Evolutionary conservation across 352 stramenopile species (phyloP).

Genomic region (Globisporangium irregulare): DNA sequence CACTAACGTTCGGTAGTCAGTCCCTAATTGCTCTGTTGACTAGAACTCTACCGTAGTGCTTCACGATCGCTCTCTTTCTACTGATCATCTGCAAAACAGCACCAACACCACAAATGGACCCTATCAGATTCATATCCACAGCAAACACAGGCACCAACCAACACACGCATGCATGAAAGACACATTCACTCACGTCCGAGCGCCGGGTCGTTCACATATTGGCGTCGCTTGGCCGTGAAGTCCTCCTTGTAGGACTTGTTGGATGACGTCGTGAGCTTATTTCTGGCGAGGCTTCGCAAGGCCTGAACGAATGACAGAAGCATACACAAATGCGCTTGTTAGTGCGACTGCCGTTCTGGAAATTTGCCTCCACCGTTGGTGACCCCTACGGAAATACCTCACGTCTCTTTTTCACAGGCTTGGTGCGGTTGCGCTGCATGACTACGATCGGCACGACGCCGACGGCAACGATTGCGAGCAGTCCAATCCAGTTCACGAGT

Average conservation of each 20-base stretch:
- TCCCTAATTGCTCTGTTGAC: background rate
- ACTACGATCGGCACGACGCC: conserved; percentile 61
- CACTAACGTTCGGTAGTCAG: background rate
- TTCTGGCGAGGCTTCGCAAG: conserved; percentile 71
- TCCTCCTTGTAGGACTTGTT: conserved; percentile 41
- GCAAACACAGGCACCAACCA: background rate
- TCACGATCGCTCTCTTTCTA: background rate
- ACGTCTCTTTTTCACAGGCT: conserved; percentile 69
- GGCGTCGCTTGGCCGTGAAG: conserved; percentile 42
- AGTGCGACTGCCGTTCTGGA: background rate
- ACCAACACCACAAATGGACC: background rate
- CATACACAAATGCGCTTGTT: background rate
- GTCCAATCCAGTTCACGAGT: conserved; percentile 65
- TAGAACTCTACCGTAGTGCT: background rate
- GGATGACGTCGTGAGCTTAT: conserved; percentile 59
- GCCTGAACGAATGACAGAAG: conserved; percentile 23
- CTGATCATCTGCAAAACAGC: background rate
- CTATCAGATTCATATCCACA: conserved; percentile 21
- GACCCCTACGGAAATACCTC: conserved; percentile 38
- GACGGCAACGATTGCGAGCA: conserved; percentile 48
- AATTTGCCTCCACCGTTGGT: background rate
- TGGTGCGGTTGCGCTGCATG: conserved; percentile 73
- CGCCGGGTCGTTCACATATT: conserved; percentile 50
- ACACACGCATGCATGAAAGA: background rate
- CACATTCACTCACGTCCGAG: conserved; percentile 23